Evolutionary conservation across 768 basidiomycete species (phyloP).

Genomic region (Pisolithus microcarpus): DNA sequence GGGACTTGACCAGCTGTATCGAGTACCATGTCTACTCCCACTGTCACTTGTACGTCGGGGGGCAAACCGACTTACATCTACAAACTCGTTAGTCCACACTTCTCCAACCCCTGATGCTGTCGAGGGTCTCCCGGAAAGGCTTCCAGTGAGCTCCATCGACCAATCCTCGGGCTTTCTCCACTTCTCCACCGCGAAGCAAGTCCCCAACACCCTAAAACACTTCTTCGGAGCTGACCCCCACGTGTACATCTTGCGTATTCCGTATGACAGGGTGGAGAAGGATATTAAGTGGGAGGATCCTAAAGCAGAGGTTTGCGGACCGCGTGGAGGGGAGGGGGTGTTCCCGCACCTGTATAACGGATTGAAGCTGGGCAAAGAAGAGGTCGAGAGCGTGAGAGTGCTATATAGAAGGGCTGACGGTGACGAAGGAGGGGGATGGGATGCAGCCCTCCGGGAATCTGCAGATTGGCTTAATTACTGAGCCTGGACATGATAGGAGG

Average conservation of each 20-base stretch:
- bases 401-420: constrained; percentile 14
- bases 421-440: constrained; percentile 24
- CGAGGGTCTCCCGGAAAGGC: constrained; percentile 34
- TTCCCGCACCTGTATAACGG: constrained; percentile 53
- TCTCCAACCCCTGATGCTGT: constrained; percentile 28
- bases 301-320: constrained; percentile 33
- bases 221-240: constrained; percentile 38
- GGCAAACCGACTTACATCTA: constrained; percentile 47
- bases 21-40: constrained; percentile 3
- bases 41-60: background rate
- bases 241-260: constrained; percentile 39
- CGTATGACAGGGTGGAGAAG: constrained; percentile 33
- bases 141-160: constrained; percentile 48
- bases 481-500: background rate
- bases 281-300: constrained; percentile 46
- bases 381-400: constrained; percentile 36
- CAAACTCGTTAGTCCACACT: constrained; percentile 46
- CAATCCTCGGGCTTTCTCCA: constrained; percentile 44
- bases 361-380: constrained; percentile 34
- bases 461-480: constrained; percentile 31
- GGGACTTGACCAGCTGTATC: background rate
- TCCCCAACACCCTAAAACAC: constrained; percentile 37
- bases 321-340: constrained; percentile 36
- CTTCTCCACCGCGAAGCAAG: constrained; percentile 45
- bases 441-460: constrained; percentile 17